Percentiles rank a stretch among this genome's conserved stretches.
phyloP scores from a whole-genome alignment of 2,329 filamentous ascomycete genomes.

The Colletotrichum liriopes region DNA sequence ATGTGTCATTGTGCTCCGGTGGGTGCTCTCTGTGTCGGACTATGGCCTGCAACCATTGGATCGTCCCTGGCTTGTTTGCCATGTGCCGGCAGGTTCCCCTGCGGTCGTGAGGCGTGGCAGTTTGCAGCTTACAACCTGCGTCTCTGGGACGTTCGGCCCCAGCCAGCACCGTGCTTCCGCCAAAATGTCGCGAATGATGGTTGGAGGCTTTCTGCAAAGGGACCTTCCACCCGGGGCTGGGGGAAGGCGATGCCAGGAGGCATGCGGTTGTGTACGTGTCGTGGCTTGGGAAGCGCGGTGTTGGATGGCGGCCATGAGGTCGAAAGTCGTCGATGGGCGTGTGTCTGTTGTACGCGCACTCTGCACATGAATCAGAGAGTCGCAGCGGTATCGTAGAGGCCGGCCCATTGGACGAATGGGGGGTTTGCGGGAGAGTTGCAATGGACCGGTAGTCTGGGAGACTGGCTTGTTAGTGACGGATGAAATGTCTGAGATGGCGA shows the following conservation, averaged over 20 bases:
- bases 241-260: background rate
- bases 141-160: conserved; percentile 16
- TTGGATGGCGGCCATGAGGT: background rate
- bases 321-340: too few species aligned
- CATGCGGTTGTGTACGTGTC: background rate
- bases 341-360: background rate
- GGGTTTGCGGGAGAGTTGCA: background rate
- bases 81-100: conserved; percentile 9
- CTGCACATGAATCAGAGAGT: background rate
- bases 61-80: conserved; percentile 1
- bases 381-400: background rate
- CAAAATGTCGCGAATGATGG: conserved; percentile 26
- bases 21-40: background rate
- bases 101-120: conserved; percentile 26
- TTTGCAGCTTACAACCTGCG: conserved; percentile 32
- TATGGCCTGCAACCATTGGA: background rate
- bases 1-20: conserved; percentile 1
- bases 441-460: background rate
- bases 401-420: too few species aligned
- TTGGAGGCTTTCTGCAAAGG: conserved; percentile 5
- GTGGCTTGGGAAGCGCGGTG: background rate
- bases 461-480: background rate
- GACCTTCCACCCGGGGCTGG: background rate
- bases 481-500: conserved; percentile 18
- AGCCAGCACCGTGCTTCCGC: conserved; percentile 18